Evolutionary conservation across 2,329 filamentous ascomycete genomes (phyloP).

Genomic region (Cladosporium velox): DNA sequence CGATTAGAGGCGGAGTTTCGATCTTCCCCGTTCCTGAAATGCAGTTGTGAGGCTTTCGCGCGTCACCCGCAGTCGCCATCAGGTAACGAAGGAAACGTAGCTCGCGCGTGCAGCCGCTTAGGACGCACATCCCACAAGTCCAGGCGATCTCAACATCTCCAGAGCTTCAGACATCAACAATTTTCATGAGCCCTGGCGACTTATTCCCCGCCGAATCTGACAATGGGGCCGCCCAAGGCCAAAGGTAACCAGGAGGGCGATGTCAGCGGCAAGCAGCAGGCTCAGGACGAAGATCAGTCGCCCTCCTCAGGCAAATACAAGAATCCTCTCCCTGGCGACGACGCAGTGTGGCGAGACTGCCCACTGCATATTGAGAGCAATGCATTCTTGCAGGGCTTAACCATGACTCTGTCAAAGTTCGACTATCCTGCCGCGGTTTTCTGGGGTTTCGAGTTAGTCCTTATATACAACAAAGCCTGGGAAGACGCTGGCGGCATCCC

Average conservation of each 20-base stretch:
- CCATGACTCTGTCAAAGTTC: constrained; percentile 42
- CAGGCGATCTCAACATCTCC: neutral
- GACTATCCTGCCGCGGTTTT: constrained; percentile 46
- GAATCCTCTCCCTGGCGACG: constrained; percentile 9
- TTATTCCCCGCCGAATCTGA: neutral
- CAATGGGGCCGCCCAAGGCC: neutral
- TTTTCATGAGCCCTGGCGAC: neutral
- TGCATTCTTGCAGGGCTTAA: constrained; percentile 27
- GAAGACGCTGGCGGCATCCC: constrained; percentile 37
- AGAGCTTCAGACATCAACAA: constrained; percentile 1
- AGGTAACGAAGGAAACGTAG: neutral
- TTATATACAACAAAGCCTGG: constrained; percentile 48
- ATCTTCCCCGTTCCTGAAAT: neutral
- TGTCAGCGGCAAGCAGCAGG: neutral
- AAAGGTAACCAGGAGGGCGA: neutral
- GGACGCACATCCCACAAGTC: neutral
- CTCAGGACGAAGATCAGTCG: neutral
- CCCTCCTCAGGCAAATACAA: neutral
- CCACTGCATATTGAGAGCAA: neutral
- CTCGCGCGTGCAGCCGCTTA: neutral
- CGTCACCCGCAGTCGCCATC: neutral
- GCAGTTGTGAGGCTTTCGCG: neutral
- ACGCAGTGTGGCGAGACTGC: neutral
- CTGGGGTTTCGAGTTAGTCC: constrained; percentile 42
- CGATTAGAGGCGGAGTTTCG: neutral